Evolutionary conservation across 139 green algal genomes (phyloP).

Genomic region (Bryopsis sp.): DNA sequence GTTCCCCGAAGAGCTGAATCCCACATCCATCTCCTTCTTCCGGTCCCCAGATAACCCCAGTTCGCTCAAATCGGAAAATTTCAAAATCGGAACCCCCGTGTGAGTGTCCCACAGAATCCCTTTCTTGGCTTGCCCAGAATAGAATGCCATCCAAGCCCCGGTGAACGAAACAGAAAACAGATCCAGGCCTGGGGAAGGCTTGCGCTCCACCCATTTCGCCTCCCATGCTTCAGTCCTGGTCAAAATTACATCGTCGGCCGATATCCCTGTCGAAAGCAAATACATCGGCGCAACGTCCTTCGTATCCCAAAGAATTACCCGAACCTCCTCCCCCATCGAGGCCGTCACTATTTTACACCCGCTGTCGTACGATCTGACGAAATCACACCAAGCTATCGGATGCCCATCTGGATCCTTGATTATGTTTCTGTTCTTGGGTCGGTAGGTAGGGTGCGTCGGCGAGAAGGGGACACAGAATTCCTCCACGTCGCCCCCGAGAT

Average conservation of each 20-base stretch:
- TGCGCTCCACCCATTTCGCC: background rate
- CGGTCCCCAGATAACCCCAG: no score
- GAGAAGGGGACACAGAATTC: no score
- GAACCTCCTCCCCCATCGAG: background rate
- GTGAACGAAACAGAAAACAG: background rate
- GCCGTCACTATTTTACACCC: background rate
- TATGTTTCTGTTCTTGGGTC: no score
- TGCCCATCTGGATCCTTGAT: no score
- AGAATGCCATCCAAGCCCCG: background rate
- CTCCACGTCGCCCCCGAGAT: no score
- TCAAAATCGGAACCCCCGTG: conserved; percentile 6
- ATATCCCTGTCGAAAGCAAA: background rate
- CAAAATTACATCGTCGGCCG: background rate
- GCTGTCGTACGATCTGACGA: no score
- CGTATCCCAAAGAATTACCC: conserved; percentile 8
- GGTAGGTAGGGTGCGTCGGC: no score
- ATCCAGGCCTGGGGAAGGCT: conserved; percentile 5
- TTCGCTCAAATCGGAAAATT: no score
- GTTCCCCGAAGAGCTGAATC: background rate
- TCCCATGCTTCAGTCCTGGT: background rate
- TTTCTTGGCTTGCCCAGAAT: background rate
- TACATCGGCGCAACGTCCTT: background rate
- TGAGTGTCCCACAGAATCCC: conserved; percentile 13
- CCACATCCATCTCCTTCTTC: conserved; percentile 12
- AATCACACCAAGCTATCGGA: no score